phyloP scores from a whole-genome alignment of 176 grass and related monocot species.

The Thinopyrum elongatum region DNA sequence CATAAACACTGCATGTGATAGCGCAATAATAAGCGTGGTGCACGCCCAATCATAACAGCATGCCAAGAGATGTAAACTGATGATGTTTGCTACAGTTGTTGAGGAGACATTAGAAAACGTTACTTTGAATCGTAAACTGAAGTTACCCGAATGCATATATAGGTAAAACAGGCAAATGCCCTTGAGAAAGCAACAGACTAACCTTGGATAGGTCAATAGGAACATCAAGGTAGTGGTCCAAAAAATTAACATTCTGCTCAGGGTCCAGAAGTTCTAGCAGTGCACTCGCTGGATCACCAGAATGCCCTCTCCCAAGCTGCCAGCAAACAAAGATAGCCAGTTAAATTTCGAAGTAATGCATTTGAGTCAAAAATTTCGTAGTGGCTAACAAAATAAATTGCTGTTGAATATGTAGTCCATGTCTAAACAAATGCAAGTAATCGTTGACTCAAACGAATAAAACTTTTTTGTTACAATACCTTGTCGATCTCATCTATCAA shows the following conservation, averaged over 20 bases:
- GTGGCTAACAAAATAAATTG: slow-evolving; percentile 20
- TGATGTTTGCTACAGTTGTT: background rate
- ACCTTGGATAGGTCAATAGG: slow-evolving; percentile 99
- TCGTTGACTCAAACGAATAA: slow-evolving; percentile 23
- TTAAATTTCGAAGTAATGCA: slow-evolving; percentile 14
- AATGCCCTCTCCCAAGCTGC: slow-evolving; percentile 94
- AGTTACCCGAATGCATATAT: slow-evolving; percentile 6
- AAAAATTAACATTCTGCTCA: slow-evolving; percentile 99
- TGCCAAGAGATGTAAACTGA: slow-evolving; percentile 1
- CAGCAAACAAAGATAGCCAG: slow-evolving; percentile 16
- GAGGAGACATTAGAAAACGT: background rate
- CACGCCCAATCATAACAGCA: background rate
- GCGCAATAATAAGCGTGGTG: background rate
- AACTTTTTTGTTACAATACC: slow-evolving; percentile 42
- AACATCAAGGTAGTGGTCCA: slow-evolving; percentile 99
- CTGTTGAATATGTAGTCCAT: slow-evolving; percentile 7
- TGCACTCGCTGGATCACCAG: slow-evolving; percentile 97
- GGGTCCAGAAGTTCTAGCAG: slow-evolving; percentile 96
- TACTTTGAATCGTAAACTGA: slow-evolving; percentile 12
- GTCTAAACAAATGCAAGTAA: slow-evolving; percentile 13
- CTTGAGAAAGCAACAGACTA: slow-evolving; percentile 7
- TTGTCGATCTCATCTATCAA: slow-evolving; percentile 99
- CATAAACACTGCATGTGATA: background rate
- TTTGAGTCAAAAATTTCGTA: background rate
- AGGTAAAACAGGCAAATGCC: background rate